phyloP scores from a whole-genome alignment of 2,329 filamentous ascomycete species.

The Exophiala dermatitidis region DNA sequence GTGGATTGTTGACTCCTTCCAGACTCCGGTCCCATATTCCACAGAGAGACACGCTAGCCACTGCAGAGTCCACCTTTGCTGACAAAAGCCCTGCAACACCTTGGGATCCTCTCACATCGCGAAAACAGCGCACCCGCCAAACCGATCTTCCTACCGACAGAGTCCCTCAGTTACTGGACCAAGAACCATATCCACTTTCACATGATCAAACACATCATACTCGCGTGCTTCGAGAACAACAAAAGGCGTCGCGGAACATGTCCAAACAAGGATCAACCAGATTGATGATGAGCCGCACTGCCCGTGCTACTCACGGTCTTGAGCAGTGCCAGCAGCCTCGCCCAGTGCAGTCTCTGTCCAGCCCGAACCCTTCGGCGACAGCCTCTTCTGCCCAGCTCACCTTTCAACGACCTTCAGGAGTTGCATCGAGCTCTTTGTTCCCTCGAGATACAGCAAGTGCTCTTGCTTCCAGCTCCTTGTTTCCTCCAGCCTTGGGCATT shows the following conservation, averaged over 20 bases:
- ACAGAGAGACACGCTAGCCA: constrained; percentile 11
- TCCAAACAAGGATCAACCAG: no score
- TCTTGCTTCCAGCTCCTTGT: not conserved
- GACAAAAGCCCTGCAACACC: constrained; percentile 13
- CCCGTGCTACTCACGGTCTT: no score
- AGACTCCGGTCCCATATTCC: constrained; percentile 15
- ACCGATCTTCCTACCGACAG: not conserved
- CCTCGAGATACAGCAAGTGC: not conserved
- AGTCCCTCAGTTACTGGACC: not conserved
- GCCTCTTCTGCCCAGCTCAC: not conserved
- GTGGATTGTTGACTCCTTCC: constrained; percentile 18
- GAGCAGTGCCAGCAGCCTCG: not conserved
- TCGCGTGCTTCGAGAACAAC: no score
- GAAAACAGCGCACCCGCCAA: not conserved
- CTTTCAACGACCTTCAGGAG: not conserved
- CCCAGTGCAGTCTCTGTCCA: not conserved
- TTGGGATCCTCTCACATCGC: constrained; percentile 14
- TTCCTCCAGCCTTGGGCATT: not conserved
- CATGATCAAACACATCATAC: no score
- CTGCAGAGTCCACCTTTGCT: not conserved
- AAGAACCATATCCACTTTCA: not conserved
- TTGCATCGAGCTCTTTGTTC: constrained; percentile 16
- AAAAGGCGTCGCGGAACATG: no score
- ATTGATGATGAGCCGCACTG: no score
- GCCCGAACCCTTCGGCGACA: not conserved